Evolutionary conservation across 2,329 filamentous ascomycete species (phyloP), one percentile per base, ranked within the genome.

Genomic region (Paecilomyces variotii): DNA sequence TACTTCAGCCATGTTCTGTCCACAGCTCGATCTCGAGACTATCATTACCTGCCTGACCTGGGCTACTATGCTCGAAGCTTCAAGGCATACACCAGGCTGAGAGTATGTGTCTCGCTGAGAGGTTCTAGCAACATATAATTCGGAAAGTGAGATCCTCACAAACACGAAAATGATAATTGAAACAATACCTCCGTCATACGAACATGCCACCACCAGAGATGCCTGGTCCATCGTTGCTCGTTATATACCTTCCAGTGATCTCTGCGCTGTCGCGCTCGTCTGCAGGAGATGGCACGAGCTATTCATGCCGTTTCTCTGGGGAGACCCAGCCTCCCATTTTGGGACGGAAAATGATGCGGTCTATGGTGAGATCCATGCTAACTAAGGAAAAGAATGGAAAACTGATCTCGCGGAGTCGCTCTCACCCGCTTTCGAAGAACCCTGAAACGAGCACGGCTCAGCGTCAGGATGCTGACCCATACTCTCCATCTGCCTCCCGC

Each of bases 301-400:
- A n/a, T 85, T 86, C 63, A 77, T 80, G 56, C 82, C 82, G 2
- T 79, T 82, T 61, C 75, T 87, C 1, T 87, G 84, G 84, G 84
- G 84, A 14, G 81, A 83, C 64, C 84, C 84, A 24, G 82, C 84
- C 0, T 84, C 82, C 7, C 83, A 86, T 68, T 86, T 86, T 66
- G 82, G 81, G 30, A 76, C 77, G 2, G 78, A 85, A 56, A 83
- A 85, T 65, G 84, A 86, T 65, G 80, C 79, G 7, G 82, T 86
- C 30, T 85, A 85, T 65, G 79, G 80, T 76, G 67, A 62, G 61
- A 55, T 5, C 35, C 24, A 28, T 14, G 24, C 62, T 68, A 57
- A 68, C 60, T 49, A 7, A 45, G n/a, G 39, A 14, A 19, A 30
- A 25, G 49, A 28, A 11, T 45, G 27, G 28, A 51, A 9, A 39